Evolutionary conservation across 2,329 filamentous ascomycete species (phyloP).

Genomic region (Acarospora socialis): DNA sequence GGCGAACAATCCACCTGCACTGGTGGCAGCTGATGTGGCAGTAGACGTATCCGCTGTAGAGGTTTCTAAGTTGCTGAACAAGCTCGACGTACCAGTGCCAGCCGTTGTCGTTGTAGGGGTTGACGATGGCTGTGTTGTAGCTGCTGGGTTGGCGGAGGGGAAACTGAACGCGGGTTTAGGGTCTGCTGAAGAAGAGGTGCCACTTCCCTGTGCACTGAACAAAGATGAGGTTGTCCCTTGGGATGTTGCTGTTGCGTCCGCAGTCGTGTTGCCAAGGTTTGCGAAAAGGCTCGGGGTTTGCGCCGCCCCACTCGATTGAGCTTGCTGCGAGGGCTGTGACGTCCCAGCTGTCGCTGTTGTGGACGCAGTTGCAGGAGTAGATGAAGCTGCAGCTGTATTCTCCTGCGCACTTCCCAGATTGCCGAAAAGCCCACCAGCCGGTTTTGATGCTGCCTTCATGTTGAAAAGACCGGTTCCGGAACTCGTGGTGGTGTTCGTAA

Average conservation of each 20-base stretch:
- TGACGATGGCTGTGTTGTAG: conserved; percentile 2
- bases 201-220: background rate
- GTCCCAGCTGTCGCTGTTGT: conserved; percentile 12
- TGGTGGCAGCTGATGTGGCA: conserved; percentile 5
- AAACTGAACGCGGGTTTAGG: conserved; percentile 1
- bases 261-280: conserved; percentile 7
- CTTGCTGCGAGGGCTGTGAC: conserved; percentile 10
- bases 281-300: conserved; percentile 6
- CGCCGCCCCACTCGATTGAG: conserved; percentile 4
- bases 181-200: conserved; percentile 2
- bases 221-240: conserved; percentile 3
- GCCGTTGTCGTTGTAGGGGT: background rate
- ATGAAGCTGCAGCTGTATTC: conserved; percentile 1
- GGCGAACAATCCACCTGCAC: conserved; percentile 3
- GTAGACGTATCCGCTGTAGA: no score
- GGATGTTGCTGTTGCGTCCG: conserved; percentile 6
- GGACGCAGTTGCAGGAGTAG: conserved; percentile 21
- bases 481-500: background rate
- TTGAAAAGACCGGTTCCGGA: conserved; percentile 7
- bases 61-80: conserved; percentile 4
- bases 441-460: conserved; percentile 12
- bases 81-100: conserved; percentile 1
- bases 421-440: conserved; percentile 18
- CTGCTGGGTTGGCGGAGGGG: conserved; percentile 2
- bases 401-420: conserved; percentile 17